Conservation (phyloP, 805 yeast genomes). For the Priceomyces fermenticarens region DNA sequence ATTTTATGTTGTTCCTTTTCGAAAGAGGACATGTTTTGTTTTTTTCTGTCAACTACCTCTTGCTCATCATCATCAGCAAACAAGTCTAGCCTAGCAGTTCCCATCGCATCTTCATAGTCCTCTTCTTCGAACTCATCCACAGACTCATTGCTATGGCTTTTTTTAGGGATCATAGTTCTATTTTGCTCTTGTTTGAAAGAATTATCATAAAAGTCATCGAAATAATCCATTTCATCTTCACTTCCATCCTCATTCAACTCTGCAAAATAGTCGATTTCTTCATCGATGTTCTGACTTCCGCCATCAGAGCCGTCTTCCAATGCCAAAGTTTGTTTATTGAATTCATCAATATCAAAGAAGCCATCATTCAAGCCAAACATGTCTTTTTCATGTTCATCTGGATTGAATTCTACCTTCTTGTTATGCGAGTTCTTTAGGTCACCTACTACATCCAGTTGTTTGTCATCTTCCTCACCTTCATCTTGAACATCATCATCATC, state of each 20-base stretch:
- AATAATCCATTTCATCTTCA: conserved; percentile 57
- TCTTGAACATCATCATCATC: conserved; percentile 11
- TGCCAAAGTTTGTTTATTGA: conserved; percentile 69
- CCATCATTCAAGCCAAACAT: conserved; percentile 74
- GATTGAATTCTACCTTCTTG: neutral
- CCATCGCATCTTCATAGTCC: conserved; percentile 60
- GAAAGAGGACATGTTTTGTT: conserved; percentile 56
- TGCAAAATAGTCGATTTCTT: conserved; percentile 43
- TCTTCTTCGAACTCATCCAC: conserved; percentile 47
- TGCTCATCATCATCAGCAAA: conserved; percentile 42
- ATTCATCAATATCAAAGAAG: conserved; percentile 81
- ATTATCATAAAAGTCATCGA: conserved; percentile 64
- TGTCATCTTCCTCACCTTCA: conserved; percentile 11
- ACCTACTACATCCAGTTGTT: conserved; percentile 3
- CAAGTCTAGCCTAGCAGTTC: conserved; percentile 60
- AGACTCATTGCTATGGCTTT: conserved; percentile 28
- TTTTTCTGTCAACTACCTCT: conserved; percentile 24
- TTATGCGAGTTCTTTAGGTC: conserved; percentile 11
- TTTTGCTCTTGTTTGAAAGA: conserved; percentile 27
- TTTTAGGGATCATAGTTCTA: neutral
- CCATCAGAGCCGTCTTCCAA: conserved; percentile 37
- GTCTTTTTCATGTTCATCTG: conserved; percentile 36
- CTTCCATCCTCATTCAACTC: conserved; percentile 33
- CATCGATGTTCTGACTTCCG: conserved; percentile 32
- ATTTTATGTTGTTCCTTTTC: conserved; percentile 80